Percentiles rank a stretch among this genome's conserved stretches.
phyloP scores from a whole-genome alignment of 148 eudicot genomes.

The Rhododendron vialii region DNA sequence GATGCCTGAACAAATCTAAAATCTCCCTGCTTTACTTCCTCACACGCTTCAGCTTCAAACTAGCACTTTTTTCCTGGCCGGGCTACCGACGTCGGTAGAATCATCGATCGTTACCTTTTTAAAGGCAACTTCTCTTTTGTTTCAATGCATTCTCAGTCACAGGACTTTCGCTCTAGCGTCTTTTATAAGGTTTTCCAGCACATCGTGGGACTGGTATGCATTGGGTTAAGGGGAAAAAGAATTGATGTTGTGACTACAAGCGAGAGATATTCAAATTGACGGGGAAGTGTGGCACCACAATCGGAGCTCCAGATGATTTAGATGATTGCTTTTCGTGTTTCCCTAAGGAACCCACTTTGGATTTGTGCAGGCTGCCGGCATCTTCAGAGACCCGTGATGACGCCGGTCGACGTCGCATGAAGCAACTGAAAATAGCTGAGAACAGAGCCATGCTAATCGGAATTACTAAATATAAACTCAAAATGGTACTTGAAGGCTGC shows the following conservation, averaged over 20 bases:
- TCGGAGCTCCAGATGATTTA: constrained; percentile 2
- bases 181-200: background rate
- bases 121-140: too few species aligned
- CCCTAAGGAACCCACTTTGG: background rate
- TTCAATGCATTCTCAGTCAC: too few species aligned
- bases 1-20: too few species aligned
- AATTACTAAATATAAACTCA: too few species aligned
- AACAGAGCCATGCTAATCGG: background rate
- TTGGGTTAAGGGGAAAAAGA: background rate
- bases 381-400: background rate
- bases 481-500: background rate
- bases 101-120: too few species aligned
- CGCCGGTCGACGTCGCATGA: background rate
- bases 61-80: too few species aligned
- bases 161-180: too few species aligned
- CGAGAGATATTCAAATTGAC: background rate
- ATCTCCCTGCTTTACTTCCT: too few species aligned
- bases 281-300: background rate
- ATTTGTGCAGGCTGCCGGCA: background rate
- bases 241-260: background rate
- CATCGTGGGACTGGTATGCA: background rate
- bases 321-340: background rate
- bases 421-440: background rate
- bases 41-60: too few species aligned
- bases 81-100: too few species aligned